Base-by-base conservation (phyloP, 208 protist species). In the Crithidia sp. region DNA sequence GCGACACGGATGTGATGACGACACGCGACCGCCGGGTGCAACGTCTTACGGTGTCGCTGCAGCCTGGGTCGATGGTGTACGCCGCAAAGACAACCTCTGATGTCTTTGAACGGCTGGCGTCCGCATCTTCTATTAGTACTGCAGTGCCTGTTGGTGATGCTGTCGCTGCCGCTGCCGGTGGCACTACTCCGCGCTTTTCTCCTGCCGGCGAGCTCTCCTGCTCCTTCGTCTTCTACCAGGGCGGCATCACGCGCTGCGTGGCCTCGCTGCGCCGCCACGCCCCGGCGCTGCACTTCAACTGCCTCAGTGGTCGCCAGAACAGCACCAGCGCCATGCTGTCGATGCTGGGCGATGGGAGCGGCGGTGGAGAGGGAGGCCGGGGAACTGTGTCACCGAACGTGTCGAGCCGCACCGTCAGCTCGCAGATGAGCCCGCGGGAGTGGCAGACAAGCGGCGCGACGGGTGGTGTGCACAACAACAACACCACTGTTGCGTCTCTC, bases 171-270 rank as follows among this genome's bases (percentile, higher is more conserved):
- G 5, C 14, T 4, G 16, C 49, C 5, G 6, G 49, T 39, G 16
- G 52, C 64, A 17, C 64, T 5, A 41, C 52, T n/a, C 52, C 54
- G 28, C 39, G 49, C 37, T 16, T 14, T 12, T 19, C 39, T n/a
- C 40, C 64, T 2, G 12, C 40, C 0, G 64, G 64, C 2, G 52
- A 39, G 2, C 40, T 4, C 5, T 43, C 55, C 39, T 71, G 74
- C 50, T 50, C 67, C 57, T 77, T 87, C 55, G 60, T 77, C 14
- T 87, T 87, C 49, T 74, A 83, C 57, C 62, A 64, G 39, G 82
- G 82, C 67, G 78, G 78, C 55, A 77, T 81, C 28, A 71, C 80
- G 53, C 68, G 80, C 14, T 84, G 77, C 50, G 56, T 84, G 40
- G 58, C 67, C 1, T 73, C 75, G 19, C 67, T 84, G 55, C 49